Evolutionary conservation across 2,329 filamentous ascomycete genomes (phyloP).

Genomic region (Daldinia sp.): DNA sequence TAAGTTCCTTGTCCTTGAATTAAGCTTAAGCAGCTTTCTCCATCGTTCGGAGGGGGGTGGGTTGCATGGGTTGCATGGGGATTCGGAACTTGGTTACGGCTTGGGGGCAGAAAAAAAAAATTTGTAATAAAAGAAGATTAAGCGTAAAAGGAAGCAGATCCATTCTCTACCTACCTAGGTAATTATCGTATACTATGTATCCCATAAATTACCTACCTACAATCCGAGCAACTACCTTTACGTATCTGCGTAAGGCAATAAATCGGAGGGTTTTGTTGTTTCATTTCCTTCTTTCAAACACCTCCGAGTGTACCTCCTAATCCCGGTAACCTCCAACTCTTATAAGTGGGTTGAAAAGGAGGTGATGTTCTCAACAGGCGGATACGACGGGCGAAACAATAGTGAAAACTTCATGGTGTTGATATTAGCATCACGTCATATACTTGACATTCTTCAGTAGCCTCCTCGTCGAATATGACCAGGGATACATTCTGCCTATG

Average conservation of each 20-base stretch:
- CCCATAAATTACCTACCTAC: not conserved
- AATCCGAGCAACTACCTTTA: not conserved
- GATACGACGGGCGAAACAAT: constrained; percentile 23
- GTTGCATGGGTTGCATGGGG: constrained; percentile 33
- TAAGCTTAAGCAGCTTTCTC: constrained; percentile 41
- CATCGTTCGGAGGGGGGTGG: constrained; percentile 27
- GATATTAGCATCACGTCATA: constrained; percentile 35
- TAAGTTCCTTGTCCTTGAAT: constrained; percentile 37
- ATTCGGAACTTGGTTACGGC: constrained; percentile 30
- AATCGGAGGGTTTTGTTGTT: constrained; percentile 15
- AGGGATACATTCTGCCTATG: constrained; percentile 28
- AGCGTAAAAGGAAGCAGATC: constrained; percentile 2
- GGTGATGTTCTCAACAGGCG: constrained; percentile 18
- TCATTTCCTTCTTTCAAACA: constrained; percentile 14
- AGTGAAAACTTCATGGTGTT: constrained; percentile 13
- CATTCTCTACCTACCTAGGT: too few species aligned
- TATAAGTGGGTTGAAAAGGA: constrained; percentile 14
- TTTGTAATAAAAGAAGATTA: not conserved
- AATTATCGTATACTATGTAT: not conserved
- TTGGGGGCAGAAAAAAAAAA: constrained; percentile 26
- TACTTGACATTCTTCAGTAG: constrained; percentile 15
- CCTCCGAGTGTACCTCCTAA: constrained; percentile 23
- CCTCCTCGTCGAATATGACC: constrained; percentile 14
- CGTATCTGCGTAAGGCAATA: not conserved
- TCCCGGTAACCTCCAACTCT: constrained; percentile 26